Evolutionary conservation across 768 basidiomycete genomes (phyloP).

Genomic region (Mycena crocata): DNA sequence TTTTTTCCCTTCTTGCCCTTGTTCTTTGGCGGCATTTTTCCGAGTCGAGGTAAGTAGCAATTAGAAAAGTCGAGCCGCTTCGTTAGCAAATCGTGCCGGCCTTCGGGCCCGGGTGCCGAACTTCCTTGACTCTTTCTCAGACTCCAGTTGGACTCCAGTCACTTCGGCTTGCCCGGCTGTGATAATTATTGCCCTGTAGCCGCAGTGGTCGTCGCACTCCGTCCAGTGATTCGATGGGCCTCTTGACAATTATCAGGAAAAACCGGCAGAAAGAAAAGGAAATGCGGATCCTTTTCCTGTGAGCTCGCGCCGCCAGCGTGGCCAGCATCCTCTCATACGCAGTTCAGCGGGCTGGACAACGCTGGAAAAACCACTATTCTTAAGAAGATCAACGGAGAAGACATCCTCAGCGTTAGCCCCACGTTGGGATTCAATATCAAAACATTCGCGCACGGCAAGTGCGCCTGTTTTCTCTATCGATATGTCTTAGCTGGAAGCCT

Average conservation of each 20-base stretch:
- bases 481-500: slow-evolving; percentile 11
- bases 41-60: slow-evolving; percentile 19
- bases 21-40: slow-evolving; percentile 64
- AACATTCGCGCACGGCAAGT: slow-evolving; percentile 93
- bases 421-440: slow-evolving; percentile 99
- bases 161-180: too few relatives aligned
- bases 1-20: slow-evolving; percentile 93
- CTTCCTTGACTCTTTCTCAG: background rate
- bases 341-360: slow-evolving; percentile 90
- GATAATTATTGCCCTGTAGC: too few relatives aligned
- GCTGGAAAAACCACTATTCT: slow-evolving; percentile 99
- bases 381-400: slow-evolving; percentile 94
- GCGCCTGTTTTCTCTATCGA: slow-evolving; percentile 46
- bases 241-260: slow-evolving; percentile 97
- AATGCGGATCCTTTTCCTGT: slow-evolving; percentile 97
- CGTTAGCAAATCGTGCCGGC: background rate
- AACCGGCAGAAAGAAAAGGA: slow-evolving; percentile 95
- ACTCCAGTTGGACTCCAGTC: background rate
- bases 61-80: slow-evolving; percentile 13
- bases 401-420: slow-evolving; percentile 88
- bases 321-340: slow-evolving; percentile 33
- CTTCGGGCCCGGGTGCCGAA: slow-evolving; percentile 4
- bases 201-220: too few relatives aligned
- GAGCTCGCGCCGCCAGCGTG: slow-evolving; percentile 36
- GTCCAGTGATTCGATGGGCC: slow-evolving; percentile 84